Conservation (phyloP, 2,329 filamentous ascomycete genomes). For the Epichloe sylvatica region DNA sequence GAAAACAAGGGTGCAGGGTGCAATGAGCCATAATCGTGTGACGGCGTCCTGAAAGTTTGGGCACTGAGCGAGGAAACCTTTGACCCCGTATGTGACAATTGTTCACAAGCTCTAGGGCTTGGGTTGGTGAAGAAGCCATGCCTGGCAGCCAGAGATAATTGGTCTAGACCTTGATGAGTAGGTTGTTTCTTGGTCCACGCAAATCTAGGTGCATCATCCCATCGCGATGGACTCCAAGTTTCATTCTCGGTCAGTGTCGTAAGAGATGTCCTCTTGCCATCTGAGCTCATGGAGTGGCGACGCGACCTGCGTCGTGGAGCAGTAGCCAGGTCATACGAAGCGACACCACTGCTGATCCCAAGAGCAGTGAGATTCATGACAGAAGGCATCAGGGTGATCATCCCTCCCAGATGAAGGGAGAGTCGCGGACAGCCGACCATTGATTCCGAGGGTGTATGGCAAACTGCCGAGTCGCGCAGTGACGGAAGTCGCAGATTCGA, state of each 20-base stretch:
- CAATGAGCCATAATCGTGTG: neutral
- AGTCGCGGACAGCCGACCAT: constrained; percentile 14
- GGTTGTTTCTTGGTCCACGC: neutral
- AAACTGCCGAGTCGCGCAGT: constrained; percentile 6
- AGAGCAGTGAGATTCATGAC: constrained; percentile 11
- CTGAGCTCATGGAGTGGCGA: neutral
- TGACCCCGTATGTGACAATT: neutral
- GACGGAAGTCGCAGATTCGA: neutral
- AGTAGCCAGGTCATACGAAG: neutral
- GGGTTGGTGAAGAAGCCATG: neutral
- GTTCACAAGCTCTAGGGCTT: neutral
- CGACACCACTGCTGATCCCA: neutral
- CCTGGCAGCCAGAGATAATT: neutral
- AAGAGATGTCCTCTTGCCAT: constrained; percentile 1
- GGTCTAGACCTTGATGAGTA: neutral
- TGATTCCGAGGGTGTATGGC: neutral
- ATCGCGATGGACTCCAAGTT: neutral
- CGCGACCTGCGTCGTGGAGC: neutral
- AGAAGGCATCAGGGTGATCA: constrained; percentile 13
- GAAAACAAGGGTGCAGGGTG: neutral
- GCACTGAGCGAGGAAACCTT: neutral
- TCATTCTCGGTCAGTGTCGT: neutral
- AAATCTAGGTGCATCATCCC: neutral
- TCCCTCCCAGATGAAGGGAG: constrained; percentile 18
- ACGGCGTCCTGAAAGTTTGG: neutral